A percentile compares a stretch with the other conserved stretches of the same genome.
Conservation (phyloP, 768 basidiomycete species). For the Pisolithus microcarpus region DNA sequence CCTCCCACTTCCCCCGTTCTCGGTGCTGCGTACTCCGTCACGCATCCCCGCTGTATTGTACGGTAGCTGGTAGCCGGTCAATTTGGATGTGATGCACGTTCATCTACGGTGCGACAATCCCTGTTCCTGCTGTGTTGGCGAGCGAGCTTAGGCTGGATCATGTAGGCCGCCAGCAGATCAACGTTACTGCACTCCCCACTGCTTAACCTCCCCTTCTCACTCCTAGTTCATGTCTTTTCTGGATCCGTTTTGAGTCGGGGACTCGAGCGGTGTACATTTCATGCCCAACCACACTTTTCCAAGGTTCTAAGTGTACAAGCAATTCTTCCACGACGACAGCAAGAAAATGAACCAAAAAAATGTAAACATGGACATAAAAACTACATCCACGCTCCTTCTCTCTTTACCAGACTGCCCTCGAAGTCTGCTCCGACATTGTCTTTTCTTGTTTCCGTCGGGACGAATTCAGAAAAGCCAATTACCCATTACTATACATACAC, state of each 20-base stretch:
- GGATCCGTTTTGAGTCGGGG: no score
- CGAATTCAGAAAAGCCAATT: neutral
- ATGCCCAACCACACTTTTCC: no score
- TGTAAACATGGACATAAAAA: neutral
- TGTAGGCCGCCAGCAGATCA: neutral
- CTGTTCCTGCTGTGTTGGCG: constrained; percentile 16
- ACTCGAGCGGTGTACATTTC: no score
- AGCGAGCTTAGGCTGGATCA: constrained; percentile 15
- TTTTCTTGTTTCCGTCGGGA: neutral
- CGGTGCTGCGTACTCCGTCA: constrained; percentile 1
- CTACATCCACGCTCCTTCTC: neutral
- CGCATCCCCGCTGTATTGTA: constrained; percentile 42
- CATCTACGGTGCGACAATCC: constrained; percentile 33
- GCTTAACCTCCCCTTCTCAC: neutral
- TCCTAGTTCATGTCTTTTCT: no score
- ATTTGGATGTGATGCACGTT: constrained; percentile 1
- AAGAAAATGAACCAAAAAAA: neutral
- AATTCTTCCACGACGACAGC: neutral
- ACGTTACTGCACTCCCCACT: neutral
- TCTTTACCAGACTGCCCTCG: no score
- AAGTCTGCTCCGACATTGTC: neutral
- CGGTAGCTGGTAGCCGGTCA: constrained; percentile 35
- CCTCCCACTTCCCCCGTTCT: neutral
- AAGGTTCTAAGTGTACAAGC: no score
- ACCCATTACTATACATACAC: neutral